phyloP scores from a whole-genome alignment of 495 filamentous ascomycete species.

The Rostrohypoxylon terebratum region DNA sequence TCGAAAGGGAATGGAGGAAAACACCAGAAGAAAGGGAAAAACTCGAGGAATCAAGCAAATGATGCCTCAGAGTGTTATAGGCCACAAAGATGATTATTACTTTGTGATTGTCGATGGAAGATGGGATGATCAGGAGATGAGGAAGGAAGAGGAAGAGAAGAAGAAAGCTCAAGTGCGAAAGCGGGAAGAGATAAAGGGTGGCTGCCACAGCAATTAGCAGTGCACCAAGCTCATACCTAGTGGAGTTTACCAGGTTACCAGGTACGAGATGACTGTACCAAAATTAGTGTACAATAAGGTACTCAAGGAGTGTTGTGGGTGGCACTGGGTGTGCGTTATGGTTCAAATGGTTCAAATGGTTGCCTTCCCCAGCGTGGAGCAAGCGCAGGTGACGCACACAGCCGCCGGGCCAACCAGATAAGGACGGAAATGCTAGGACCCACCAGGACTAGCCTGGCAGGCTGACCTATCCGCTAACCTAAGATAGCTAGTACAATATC shows the following conservation, averaged over 20 bases:
- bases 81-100: constrained; percentile 32
- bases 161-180: constrained; percentile 45
- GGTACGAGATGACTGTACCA: constrained; percentile 1
- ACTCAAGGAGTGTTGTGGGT: constrained; percentile 9
- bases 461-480: constrained; percentile 32
- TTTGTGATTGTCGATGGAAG: constrained; percentile 58
- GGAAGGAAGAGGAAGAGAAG: constrained; percentile 41
- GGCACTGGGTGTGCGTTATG: too few relatives aligned
- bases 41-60: constrained; percentile 46
- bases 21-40: constrained; percentile 45
- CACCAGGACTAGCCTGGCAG: constrained; percentile 32
- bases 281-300: neutral
- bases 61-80: constrained; percentile 45
- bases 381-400: constrained; percentile 53
- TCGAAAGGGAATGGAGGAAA: constrained; percentile 46
- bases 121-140: constrained; percentile 50
- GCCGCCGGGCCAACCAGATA: constrained; percentile 48
- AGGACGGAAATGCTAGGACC: constrained; percentile 39
- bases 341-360: constrained; percentile 11
- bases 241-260: constrained; percentile 8
- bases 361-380: constrained; percentile 50
- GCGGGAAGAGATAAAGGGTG: constrained; percentile 48
- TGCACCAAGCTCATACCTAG: constrained; percentile 32
- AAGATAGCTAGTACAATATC: neutral
- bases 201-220: constrained; percentile 21